A percentile compares a stretch with the other conserved stretches of the same genome.
These are phyloP conservation scores for Elsinoe perseae DNA, from an alignment of 2,329 filamentous ascomycete species.

Conservation along the genomic window DNA sequence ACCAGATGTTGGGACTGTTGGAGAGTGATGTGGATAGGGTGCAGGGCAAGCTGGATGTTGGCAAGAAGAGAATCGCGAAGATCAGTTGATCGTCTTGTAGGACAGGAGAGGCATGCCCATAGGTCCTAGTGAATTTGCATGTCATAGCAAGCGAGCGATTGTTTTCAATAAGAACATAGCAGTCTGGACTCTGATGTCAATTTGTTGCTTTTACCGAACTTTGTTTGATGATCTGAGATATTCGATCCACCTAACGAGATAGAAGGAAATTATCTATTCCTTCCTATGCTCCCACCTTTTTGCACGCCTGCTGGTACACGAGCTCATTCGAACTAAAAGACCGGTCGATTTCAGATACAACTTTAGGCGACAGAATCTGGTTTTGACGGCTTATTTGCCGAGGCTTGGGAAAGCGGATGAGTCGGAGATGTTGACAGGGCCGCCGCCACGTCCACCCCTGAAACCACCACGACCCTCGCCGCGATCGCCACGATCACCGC, in stretches of 20 bases:
- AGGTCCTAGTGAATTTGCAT: background rate
- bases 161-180: background rate
- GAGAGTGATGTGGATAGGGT: conserved; percentile 60
- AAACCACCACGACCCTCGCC: conserved; percentile 29
- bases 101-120: background rate
- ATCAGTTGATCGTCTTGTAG: conserved; percentile 35
- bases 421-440: conserved; percentile 42
- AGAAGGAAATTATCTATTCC: conserved; percentile 1
- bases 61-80: conserved; percentile 63
- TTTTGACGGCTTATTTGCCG: conserved; percentile 20
- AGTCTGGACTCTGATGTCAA: conserved; percentile 4
- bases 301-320: background rate
- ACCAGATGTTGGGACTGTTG: conserved; percentile 58
- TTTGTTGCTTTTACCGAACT: conserved; percentile 11
- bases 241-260: background rate
- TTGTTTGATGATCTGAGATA: conserved; percentile 10
- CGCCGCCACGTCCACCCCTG: conserved; percentile 23
- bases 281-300: conserved; percentile 1
- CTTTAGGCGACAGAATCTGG: background rate
- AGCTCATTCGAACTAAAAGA: background rate
- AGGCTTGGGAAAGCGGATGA: conserved; percentile 44
- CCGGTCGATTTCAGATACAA: background rate
- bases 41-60: conserved; percentile 61
- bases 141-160: conserved; percentile 2
- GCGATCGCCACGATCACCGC: conserved; percentile 36